A percentile compares a stretch with the other conserved stretches of the same genome.
Conservation (phyloP, 164 flowering plant species). For the Magnolia sinica region DNA sequence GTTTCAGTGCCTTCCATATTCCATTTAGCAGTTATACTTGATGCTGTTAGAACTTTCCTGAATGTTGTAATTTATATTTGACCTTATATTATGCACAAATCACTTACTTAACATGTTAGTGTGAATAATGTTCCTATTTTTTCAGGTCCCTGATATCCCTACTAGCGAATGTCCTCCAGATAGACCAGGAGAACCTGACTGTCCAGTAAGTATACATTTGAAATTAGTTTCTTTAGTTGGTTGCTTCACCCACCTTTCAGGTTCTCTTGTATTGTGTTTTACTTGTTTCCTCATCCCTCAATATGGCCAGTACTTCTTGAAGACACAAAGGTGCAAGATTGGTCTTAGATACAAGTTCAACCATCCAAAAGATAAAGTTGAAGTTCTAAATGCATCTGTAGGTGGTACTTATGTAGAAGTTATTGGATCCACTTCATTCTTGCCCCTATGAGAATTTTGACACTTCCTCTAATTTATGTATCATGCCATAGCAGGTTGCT, state of each 20-base stretch:
- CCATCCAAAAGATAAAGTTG: slow-evolving; percentile 64
- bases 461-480: background rate
- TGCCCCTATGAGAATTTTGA: background rate
- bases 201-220: no score
- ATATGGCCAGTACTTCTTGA: no score
- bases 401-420: background rate
- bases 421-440: background rate
- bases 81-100: background rate
- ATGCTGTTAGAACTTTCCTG: background rate
- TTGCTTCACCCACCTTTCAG: no score
- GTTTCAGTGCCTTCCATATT: background rate
- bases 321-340: slow-evolving; percentile 57
- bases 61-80: background rate
- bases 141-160: no score
- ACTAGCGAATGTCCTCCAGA: no score
- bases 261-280: no score
- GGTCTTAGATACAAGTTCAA: slow-evolving; percentile 88
- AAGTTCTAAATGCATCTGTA: slow-evolving; percentile 1
- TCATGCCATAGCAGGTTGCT: slow-evolving; percentile 35
- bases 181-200: no score
- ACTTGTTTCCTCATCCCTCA: no score
- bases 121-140: background rate
- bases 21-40: background rate
- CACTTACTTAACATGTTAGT: background rate
- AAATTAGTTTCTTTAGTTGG: no score